Conservation (phyloP, 192 early-diverging fungal genomes). For the Physocladia obscura region DNA sequence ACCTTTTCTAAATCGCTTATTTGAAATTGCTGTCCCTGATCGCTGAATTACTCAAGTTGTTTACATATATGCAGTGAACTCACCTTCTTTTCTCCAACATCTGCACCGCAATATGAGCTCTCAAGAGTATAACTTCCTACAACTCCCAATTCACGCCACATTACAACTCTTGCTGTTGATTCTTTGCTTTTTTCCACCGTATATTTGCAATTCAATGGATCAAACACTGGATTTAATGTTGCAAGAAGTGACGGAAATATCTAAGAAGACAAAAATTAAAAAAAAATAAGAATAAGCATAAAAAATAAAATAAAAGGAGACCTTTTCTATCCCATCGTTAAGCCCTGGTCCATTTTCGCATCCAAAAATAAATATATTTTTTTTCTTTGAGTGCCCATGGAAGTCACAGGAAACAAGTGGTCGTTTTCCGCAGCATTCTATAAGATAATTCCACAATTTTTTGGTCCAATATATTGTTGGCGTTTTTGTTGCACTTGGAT, state of each 20-base stretch:
- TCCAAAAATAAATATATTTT: constrained; percentile 57
- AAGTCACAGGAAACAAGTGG: constrained; percentile 52
- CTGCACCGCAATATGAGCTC: constrained; percentile 49
- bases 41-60: background rate
- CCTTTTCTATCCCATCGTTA: constrained; percentile 44
- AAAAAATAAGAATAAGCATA: constrained; percentile 15
- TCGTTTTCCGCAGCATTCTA: constrained; percentile 26
- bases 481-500: constrained; percentile 23
- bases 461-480: constrained; percentile 55
- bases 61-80: background rate
- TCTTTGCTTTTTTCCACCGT: constrained; percentile 49
- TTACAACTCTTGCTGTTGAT: constrained; percentile 50
- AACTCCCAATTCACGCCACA: constrained; percentile 47
- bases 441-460: constrained; percentile 40
- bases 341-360: constrained; percentile 42
- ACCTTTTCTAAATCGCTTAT: constrained; percentile 42
- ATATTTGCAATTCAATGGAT: constrained; percentile 35
- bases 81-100: constrained; percentile 50
- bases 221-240: constrained; percentile 45
- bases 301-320: background rate
- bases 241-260: constrained; percentile 48
- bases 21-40: constrained; percentile 46
- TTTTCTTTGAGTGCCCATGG: constrained; percentile 55
- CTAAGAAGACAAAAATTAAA: constrained; percentile 12
- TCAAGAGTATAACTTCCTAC: constrained; percentile 50